Conservation (phyloP, 1,139 yeast species). For the Blastobotrys malaysiensis region DNA sequence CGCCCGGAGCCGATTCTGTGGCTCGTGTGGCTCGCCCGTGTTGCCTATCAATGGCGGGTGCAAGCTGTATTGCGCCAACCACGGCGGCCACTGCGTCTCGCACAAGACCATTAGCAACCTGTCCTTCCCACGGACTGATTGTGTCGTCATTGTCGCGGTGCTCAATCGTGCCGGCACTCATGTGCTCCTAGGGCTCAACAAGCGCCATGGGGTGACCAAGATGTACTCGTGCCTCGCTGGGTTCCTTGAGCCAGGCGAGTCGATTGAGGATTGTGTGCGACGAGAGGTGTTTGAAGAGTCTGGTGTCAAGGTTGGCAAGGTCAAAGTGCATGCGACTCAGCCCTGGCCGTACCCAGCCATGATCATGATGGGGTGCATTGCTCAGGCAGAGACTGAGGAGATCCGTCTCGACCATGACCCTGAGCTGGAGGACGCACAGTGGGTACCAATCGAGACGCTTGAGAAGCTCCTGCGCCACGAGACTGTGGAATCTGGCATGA, state of each 20-base stretch:
- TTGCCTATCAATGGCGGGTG: constrained; percentile 80
- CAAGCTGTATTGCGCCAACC: constrained; percentile 47
- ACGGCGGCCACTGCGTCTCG: constrained; percentile 21
- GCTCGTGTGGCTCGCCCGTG: constrained; percentile 76
- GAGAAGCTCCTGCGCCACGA: constrained; percentile 41
- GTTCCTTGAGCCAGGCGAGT: constrained; percentile 91
- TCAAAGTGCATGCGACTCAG: constrained; percentile 63
- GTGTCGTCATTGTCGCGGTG: constrained; percentile 77
- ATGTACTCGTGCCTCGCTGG: constrained; percentile 86
- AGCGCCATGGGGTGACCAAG: constrained; percentile 43
- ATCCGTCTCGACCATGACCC: constrained; percentile 77
- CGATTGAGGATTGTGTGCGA: constrained; percentile 80
- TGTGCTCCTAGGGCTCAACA: constrained; percentile 66
- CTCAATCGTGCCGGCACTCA: constrained; percentile 56
- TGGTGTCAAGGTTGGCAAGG: constrained; percentile 62
- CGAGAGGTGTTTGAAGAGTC: constrained; percentile 96
- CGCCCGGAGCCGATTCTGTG: constrained; percentile 67
- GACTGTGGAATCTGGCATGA: constrained; percentile 27
- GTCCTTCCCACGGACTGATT: constrained; percentile 88
- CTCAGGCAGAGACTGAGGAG: constrained; percentile 45
- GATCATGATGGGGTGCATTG: constrained; percentile 89
- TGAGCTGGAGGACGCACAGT: constrained; percentile 76
- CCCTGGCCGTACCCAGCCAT: constrained; percentile 98
- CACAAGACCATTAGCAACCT: constrained; percentile 40
- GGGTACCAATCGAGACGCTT: constrained; percentile 64